Evolutionary conservation across 1,284 basidiomycete species (phyloP).

Genomic region (Fomitiporia mediterranea): DNA sequence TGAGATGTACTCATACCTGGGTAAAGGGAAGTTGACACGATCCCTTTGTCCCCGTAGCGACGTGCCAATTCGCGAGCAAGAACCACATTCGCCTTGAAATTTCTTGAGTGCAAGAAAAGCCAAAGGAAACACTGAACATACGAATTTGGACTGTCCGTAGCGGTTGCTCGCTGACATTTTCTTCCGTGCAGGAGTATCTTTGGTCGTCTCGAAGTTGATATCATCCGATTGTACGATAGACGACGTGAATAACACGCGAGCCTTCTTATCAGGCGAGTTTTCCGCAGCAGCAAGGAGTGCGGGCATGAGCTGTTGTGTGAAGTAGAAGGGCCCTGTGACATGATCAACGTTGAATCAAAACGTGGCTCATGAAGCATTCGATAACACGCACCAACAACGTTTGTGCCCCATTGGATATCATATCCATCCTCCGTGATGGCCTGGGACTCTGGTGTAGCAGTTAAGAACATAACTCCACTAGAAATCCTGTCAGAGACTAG

Average conservation of each 20-base stretch:
- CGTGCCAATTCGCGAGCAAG: conserved; percentile 28
- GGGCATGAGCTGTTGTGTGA: conserved; percentile 47
- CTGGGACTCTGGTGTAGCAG: conserved; percentile 36
- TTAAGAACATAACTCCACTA: conserved; percentile 54
- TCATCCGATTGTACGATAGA: conserved; percentile 31
- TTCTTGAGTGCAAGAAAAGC: too few species aligned
- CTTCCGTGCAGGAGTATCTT: conserved; percentile 33
- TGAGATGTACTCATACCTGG: too few species aligned
- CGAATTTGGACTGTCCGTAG: conserved; percentile 41
- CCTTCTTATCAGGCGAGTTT: conserved; percentile 28
- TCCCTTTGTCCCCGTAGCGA: conserved; percentile 26
- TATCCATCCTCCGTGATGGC: conserved; percentile 53
- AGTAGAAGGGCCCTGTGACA: conserved; percentile 40
- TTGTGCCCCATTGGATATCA: conserved; percentile 60
- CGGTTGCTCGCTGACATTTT: conserved; percentile 20
- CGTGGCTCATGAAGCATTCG: neutral
- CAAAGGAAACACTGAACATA: too few species aligned
- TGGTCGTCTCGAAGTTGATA: conserved; percentile 36
- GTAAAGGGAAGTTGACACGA: conserved; percentile 29
- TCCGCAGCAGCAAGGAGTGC: conserved; percentile 35
- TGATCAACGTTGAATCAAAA: too few species aligned
- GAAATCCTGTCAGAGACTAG: neutral
- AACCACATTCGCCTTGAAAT: conserved; percentile 33
- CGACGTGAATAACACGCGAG: conserved; percentile 41
- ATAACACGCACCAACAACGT: conserved; percentile 38